Conservation (phyloP, 1,284 basidiomycete species). For the Fomitopsis betulina region DNA sequence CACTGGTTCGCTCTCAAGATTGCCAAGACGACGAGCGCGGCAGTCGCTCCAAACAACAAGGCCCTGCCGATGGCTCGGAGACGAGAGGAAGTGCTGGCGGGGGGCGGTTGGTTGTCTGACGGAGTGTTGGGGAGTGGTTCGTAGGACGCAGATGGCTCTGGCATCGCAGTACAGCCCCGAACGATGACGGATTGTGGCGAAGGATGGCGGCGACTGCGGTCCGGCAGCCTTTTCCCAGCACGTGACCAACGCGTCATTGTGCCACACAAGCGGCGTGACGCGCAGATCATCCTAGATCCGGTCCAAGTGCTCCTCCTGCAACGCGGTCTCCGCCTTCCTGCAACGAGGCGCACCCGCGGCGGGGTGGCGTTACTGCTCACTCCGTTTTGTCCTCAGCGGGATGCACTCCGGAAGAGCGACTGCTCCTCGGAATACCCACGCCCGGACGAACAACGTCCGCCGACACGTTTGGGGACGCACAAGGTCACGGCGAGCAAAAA, state of each 20-base stretch:
- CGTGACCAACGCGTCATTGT: conserved; percentile 1
- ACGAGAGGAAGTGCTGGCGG: conserved; percentile 10
- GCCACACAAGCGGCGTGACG: not conserved
- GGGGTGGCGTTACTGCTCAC: not conserved
- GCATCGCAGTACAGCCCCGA: conserved; percentile 5
- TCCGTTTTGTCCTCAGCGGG: not conserved
- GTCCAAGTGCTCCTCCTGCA: not conserved
- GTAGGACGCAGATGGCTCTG: conserved; percentile 20
- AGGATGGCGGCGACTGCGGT: not conserved
- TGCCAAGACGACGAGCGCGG: conserved; percentile 35
- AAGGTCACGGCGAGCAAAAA: not conserved
- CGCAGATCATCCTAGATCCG: conserved; percentile 1
- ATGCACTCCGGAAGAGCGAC: not conserved
- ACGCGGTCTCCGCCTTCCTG: not conserved
- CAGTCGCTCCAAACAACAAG: conserved; percentile 27
- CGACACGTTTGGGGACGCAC: not conserved
- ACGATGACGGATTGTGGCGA: not conserved
- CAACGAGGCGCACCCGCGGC: not conserved
- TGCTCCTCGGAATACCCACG: not conserved
- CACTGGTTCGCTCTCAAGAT: conserved; percentile 44
- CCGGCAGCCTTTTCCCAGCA: conserved; percentile 5
- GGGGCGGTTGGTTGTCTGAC: conserved; percentile 1
- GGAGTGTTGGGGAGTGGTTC: conserved; percentile 22
- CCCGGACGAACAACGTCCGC: not conserved
- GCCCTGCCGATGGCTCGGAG: conserved; percentile 14